Conservation (phyloP, 202 grass and related monocot species). For the Hordeum pubiflorum region DNA sequence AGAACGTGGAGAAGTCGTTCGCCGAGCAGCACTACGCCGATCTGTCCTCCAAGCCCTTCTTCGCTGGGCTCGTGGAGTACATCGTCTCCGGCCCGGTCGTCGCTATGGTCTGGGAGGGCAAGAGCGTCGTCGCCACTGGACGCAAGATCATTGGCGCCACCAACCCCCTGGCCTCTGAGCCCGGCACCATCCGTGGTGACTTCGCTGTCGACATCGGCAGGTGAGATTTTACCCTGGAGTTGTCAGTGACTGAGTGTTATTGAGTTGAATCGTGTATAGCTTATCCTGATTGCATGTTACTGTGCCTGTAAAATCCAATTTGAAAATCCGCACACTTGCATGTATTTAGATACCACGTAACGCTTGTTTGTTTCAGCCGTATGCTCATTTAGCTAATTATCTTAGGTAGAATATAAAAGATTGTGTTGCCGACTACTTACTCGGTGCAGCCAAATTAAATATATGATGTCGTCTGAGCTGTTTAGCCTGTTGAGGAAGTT, state of each 20-base stretch:
- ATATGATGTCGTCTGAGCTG: background rate
- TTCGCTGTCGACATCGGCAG: slow-evolving; percentile 91
- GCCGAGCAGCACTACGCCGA: slow-evolving; percentile 97
- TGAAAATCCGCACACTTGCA: background rate
- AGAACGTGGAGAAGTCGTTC: slow-evolving; percentile 79
- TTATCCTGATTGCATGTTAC: background rate
- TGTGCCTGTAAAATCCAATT: background rate
- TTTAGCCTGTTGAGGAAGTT: background rate
- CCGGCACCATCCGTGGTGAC: slow-evolving; percentile 88
- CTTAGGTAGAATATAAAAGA: background rate
- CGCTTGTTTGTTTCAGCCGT: background rate
- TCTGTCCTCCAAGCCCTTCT: slow-evolving; percentile 86
- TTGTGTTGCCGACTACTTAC: background rate
- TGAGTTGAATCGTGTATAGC: background rate
- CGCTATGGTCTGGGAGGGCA: slow-evolving; percentile 98
- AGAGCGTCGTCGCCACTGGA: slow-evolving; percentile 73
- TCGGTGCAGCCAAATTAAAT: background rate
- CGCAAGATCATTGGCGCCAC: slow-evolving; percentile 92
- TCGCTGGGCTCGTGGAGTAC: slow-evolving; percentile 73
- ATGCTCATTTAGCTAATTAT: background rate
- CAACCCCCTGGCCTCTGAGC: slow-evolving; percentile 62
- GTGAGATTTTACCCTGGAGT: slow-evolving; percentile 17
- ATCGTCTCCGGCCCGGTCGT: slow-evolving; percentile 94
- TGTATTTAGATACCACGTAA: background rate
- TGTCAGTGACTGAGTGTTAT: background rate